Evolutionary conservation across 768 basidiomycete genomes (phyloP).

Genomic region (Suillus hirtellus): DNA sequence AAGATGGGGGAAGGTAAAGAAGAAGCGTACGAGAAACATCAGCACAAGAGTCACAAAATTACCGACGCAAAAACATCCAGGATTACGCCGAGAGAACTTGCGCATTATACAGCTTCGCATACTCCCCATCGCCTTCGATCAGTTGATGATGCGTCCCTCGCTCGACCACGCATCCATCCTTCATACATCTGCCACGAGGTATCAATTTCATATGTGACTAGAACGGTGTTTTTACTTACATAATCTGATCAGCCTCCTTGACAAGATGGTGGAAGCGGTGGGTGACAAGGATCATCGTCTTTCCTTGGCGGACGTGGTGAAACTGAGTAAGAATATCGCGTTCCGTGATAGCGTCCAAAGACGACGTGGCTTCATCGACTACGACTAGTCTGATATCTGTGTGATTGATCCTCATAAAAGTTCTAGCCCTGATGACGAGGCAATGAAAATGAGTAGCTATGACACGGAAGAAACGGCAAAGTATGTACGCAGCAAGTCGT

Average conservation of each 20-base stretch:
- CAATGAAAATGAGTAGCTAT: background rate
- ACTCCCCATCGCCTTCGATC: conserved; percentile 24
- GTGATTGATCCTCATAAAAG: conserved; percentile 40
- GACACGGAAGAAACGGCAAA: background rate
- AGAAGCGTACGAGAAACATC: background rate
- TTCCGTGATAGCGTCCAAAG: conserved; percentile 57
- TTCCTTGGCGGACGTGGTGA: conserved; percentile 39
- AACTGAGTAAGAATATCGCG: conserved; percentile 45
- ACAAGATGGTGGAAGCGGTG: conserved; percentile 55
- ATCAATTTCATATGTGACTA: conserved; percentile 5
- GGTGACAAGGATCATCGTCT: conserved; percentile 56
- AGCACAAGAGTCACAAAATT: background rate
- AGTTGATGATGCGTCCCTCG: conserved; percentile 32
- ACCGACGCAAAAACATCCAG: background rate
- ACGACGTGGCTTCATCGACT: conserved; percentile 60
- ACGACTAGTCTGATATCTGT: conserved; percentile 46
- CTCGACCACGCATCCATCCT: conserved; percentile 33
- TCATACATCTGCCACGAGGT: conserved; percentile 29
- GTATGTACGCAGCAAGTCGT: conserved; percentile 47
- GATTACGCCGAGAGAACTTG: conserved; percentile 11
- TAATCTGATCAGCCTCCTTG: conserved; percentile 49
- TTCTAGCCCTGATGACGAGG: conserved; percentile 39
- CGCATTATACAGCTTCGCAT: conserved; percentile 30
- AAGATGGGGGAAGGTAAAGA: background rate
- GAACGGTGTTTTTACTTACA: conserved; percentile 39